phyloP scores from a whole-genome alignment of 371 early-diverging fungal species.

The Mucor racemosus region DNA sequence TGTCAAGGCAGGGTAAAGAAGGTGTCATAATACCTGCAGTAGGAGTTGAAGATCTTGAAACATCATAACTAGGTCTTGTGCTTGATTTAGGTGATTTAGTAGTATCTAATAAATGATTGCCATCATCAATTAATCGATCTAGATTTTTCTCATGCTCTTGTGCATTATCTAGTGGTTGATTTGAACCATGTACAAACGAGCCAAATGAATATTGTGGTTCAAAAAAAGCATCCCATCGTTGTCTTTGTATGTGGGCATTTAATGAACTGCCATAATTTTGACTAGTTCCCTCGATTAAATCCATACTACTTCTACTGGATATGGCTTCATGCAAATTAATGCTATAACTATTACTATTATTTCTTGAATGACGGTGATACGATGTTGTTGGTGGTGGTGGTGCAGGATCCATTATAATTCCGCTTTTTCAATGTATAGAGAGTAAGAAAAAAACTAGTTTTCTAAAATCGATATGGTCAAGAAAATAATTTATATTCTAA shows the following conservation, averaged over 20 bases:
- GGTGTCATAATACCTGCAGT: conserved; percentile 12
- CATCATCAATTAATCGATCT: conserved; percentile 22
- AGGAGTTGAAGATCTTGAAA: neutral
- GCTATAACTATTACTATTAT: neutral
- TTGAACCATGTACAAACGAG: conserved; percentile 19
- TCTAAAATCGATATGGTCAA: neutral
- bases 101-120: neutral
- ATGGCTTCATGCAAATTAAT: neutral
- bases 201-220: conserved; percentile 34
- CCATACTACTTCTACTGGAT: conserved; percentile 27
- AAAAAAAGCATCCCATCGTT: conserved; percentile 32
- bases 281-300: conserved; percentile 23
- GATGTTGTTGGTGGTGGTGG: neutral
- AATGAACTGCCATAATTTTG: conserved; percentile 8
- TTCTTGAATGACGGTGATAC: neutral
- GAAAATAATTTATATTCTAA: neutral
- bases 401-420: conserved; percentile 8
- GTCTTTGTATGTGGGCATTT: conserved; percentile 23
- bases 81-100: neutral
- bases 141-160: conserved; percentile 19
- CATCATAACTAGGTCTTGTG: conserved; percentile 13
- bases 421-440: neutral
- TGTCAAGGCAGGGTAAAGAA: conserved; percentile 12
- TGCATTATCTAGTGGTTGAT: conserved; percentile 4
- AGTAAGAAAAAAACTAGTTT: neutral